Base-by-base conservation (phyloP, 2,329 filamentous ascomycete genomes). In the Clonostachys rosea region DNA sequence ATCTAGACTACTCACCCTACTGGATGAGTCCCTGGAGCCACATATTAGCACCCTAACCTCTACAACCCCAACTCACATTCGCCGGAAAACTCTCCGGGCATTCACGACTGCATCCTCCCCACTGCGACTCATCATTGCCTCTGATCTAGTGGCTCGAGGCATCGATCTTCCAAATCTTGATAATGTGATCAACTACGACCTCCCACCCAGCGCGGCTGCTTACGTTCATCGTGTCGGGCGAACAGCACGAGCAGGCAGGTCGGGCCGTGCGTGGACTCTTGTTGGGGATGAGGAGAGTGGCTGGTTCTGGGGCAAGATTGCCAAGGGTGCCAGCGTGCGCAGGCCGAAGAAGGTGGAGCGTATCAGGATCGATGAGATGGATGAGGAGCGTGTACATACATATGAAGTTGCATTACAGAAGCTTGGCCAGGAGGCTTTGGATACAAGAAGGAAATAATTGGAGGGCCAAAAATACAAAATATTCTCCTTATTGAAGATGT, bases 191-290 rank as follows among this genome's bases (percentile, higher is more conserved):
- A 96, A 96, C 69, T 97, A 97, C 71, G 92, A 96, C 63, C 77
- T 96, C 45, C 92, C 92, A 0, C 78, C 83, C 5, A 91, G 86
- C 58, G 72, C 91, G 34, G 87, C 86, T 6, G 86, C 84, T 20
- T 97, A 97, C 58, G 84, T 97, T 5, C 94, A 97, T 64, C 86
- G 94, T 39, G 90, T 96, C 2, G 92, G 94, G 36, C 83, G 94
- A 48, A 96, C 92, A 1, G 92, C 92, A 1, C 79, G 91, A 62
- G 94, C 89, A 0, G 90, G 87, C 2, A 81, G 83, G 47, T 55
- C 69, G 2, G 92, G 92, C 2, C 76, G 83, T 43, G 90, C 92
- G 1, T 96, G 91, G 89, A 96, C 91, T 0, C 69, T 99, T 12
- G 84, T 95, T 43, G 86, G 84, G 5, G 86, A 91, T 56, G 78